Percentiles rank a stretch among this genome's conserved stretches.
Evolutionary conservation across 805 yeast species (phyloP).

Genomic region (Pichia eremophila): DNA sequence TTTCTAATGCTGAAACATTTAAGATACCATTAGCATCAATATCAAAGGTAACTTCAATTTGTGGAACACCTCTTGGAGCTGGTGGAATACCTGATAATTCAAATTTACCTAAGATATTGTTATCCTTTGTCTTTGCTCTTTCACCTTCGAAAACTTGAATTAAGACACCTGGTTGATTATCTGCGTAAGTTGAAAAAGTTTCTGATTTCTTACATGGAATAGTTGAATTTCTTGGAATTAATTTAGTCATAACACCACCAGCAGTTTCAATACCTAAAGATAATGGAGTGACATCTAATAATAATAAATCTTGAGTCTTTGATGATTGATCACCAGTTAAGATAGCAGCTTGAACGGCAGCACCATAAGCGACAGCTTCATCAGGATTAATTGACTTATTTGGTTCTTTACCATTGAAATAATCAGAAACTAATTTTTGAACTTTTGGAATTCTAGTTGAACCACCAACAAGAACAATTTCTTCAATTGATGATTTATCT

Average conservation of each 20-base stretch:
- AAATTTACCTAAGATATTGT: constrained; percentile 94
- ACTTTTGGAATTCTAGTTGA: constrained; percentile 97
- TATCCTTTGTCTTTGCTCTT: constrained; percentile 92
- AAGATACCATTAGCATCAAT: constrained; percentile 96
- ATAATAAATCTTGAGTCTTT: constrained; percentile 84
- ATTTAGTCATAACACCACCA: constrained; percentile 98
- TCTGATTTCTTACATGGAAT: constrained; percentile 97
- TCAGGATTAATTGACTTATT: constrained; percentile 95
- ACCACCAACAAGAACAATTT: constrained; percentile 94
- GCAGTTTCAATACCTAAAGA: constrained; percentile 98
- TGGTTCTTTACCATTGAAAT: constrained; percentile 95
- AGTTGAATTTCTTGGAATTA: constrained; percentile 96
- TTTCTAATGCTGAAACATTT: constrained; percentile 92
- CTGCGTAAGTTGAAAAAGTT: constrained; percentile 93
- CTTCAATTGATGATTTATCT: constrained; percentile 83
- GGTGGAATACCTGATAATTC: constrained; percentile 96
- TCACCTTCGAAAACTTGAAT: constrained; percentile 98
- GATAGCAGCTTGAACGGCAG: constrained; percentile 97
- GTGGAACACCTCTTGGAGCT: constrained; percentile 98
- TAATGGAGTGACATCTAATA: constrained; percentile 97
- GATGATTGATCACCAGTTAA: constrained; percentile 92
- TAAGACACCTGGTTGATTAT: constrained; percentile 97
- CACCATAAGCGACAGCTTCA: constrained; percentile 99
- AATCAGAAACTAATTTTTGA: constrained; percentile 90
- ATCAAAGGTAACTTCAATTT: constrained; percentile 95